Evolutionary conservation across 2,329 filamentous ascomycete genomes (phyloP).

Genomic region (Trichoderma sp.): DNA sequence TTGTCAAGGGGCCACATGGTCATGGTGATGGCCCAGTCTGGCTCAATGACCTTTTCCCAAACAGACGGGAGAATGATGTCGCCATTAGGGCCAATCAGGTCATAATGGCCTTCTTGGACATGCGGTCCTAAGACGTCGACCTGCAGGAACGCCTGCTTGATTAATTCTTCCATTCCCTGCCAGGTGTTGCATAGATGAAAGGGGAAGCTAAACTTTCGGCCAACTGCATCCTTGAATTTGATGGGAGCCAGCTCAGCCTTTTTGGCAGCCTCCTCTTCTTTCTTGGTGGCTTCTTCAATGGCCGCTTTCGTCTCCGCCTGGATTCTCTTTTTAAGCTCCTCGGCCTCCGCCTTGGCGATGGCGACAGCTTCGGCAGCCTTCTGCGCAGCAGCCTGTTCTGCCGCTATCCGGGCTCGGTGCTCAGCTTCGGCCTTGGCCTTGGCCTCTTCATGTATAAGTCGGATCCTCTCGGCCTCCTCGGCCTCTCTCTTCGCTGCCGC

Average conservation of each 20-base stretch:
- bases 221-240: slow-evolving; percentile 88
- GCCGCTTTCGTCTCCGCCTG: slow-evolving; percentile 59
- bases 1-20: slow-evolving; percentile 64
- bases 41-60: slow-evolving; percentile 81
- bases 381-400: slow-evolving; percentile 48
- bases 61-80: slow-evolving; percentile 79
- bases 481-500: slow-evolving; percentile 48
- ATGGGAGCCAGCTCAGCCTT: slow-evolving; percentile 71
- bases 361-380: slow-evolving; percentile 48
- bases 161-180: slow-evolving; percentile 85
- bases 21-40: slow-evolving; percentile 63
- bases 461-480: slow-evolving; percentile 49
- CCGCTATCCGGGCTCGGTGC: slow-evolving; percentile 45
- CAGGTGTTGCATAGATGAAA: slow-evolving; percentile 84
- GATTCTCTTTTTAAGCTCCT: slow-evolving; percentile 64
- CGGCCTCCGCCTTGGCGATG: slow-evolving; percentile 57
- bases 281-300: slow-evolving; percentile 41
- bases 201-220: slow-evolving; percentile 90
- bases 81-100: slow-evolving; percentile 76
- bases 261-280: slow-evolving; percentile 54
- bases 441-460: slow-evolving; percentile 46
- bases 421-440: slow-evolving; percentile 47
- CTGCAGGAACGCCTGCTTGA: slow-evolving; percentile 81
- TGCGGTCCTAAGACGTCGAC: slow-evolving; percentile 76
- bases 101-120: slow-evolving; percentile 78